Conservation (phyloP, 371 early-diverging fungal genomes). For the Zychaea mexicana region DNA sequence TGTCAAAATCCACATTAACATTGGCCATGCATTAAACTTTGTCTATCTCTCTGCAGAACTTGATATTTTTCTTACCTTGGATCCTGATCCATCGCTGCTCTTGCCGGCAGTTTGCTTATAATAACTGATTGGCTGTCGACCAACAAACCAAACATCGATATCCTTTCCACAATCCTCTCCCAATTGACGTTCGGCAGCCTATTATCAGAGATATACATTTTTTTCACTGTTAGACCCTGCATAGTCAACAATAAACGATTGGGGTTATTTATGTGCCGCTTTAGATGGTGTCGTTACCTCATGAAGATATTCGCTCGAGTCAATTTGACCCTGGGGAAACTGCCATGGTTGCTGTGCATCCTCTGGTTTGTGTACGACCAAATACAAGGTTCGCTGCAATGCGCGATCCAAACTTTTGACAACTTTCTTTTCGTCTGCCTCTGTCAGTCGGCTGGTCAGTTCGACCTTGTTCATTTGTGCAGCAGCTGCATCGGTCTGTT, state of each 20-base stretch:
- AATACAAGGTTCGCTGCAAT: conserved; percentile 71
- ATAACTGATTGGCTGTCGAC: conserved; percentile 79
- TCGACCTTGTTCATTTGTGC: conserved; percentile 36
- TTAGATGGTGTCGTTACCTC: conserved; percentile 58
- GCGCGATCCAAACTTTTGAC: conserved; percentile 74
- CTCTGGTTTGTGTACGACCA: conserved; percentile 66
- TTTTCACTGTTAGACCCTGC: too few relatives aligned
- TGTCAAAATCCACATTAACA: conserved; percentile 18
- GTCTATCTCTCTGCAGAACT: too few relatives aligned
- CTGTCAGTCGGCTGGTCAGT: conserved; percentile 57
- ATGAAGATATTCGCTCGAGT: conserved; percentile 70
- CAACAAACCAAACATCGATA: conserved; percentile 89
- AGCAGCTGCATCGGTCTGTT: conserved; percentile 53
- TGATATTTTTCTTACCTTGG: conserved; percentile 38
- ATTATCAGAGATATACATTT: conserved; percentile 3
- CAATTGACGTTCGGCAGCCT: conserved; percentile 76
- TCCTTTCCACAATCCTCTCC: conserved; percentile 71
- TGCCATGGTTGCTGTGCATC: conserved; percentile 64
- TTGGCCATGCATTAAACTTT: too few relatives aligned
- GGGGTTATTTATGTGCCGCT: too few relatives aligned
- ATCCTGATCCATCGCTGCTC: conserved; percentile 27
- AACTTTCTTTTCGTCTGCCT: conserved; percentile 71
- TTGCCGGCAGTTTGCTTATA: conserved; percentile 52
- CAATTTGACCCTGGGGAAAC: conserved; percentile 75
- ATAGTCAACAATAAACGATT: too few relatives aligned